Evolutionary conservation across 164 flowering plant species (phyloP).

Genomic region (Akebia trifoliata): DNA sequence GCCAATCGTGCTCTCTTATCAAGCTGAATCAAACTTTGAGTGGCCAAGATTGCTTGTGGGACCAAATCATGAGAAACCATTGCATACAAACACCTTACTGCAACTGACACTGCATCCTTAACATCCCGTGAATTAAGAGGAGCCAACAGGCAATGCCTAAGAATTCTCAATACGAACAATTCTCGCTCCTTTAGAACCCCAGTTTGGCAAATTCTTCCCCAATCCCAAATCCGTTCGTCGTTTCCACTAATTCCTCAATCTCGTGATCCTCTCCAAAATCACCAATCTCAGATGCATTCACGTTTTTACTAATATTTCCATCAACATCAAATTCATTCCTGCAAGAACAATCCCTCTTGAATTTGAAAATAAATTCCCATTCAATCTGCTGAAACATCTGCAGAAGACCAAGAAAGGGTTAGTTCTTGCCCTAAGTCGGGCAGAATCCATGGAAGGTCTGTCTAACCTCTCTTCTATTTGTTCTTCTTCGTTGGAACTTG

Average conservation of each 20-base stretch:
- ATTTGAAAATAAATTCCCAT: too few species aligned
- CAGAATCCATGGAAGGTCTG: too few species aligned
- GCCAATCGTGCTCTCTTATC: constrained; percentile 57
- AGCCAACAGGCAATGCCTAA: constrained; percentile 85
- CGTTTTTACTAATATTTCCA: neutral
- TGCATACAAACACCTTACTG: constrained; percentile 79
- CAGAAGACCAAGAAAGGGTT: too few species aligned
- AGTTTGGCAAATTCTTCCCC: constrained; percentile 16
- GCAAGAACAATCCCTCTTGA: constrained; percentile 68
- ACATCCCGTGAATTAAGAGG: constrained; percentile 73
- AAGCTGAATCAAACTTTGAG: constrained; percentile 77
- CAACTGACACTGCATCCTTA: constrained; percentile 64
- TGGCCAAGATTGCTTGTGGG: constrained; percentile 84
- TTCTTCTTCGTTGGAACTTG: neutral
- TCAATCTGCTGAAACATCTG: too few species aligned
- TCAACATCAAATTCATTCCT: constrained; percentile 21
- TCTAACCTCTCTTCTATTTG: too few species aligned
- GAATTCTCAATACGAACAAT: constrained; percentile 68
- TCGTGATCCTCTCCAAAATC: constrained; percentile 19
- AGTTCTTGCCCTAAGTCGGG: too few species aligned
- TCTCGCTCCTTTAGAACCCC: constrained; percentile 37
- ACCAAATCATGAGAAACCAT: constrained; percentile 81
- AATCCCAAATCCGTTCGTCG: constrained; percentile 31
- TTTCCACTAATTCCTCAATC: constrained; percentile 30
- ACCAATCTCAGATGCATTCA: constrained; percentile 9